A percentile compares a stretch with the other conserved stretches of the same genome.
phyloP scores from a whole-genome alignment of 805 yeast species.

The Vanderwaltozyma yarrowii region DNA sequence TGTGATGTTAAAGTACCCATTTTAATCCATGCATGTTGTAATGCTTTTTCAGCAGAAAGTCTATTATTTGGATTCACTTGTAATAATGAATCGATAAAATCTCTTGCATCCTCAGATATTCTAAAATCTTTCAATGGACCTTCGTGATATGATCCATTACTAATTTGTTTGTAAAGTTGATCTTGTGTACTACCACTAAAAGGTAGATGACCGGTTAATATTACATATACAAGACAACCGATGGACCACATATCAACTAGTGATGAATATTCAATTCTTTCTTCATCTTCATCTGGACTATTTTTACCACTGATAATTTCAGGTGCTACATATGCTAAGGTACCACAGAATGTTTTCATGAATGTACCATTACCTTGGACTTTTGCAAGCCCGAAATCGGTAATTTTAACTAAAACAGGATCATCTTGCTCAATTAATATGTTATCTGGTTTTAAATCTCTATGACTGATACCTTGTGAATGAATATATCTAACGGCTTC shows the following conservation, averaged over 20 bases:
- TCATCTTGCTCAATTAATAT: conserved; percentile 82
- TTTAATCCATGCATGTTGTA: conserved; percentile 73
- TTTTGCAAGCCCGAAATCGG: conserved; percentile 95
- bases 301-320: conserved; percentile 54
- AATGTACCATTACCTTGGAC: conserved; percentile 73
- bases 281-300: conserved; percentile 9
- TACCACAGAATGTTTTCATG: conserved; percentile 96
- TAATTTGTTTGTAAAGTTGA: conserved; percentile 66
- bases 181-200: conserved; percentile 90
- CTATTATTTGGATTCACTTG: conserved; percentile 69
- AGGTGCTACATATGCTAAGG: conserved; percentile 94
- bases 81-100: conserved; percentile 59
- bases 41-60: conserved; percentile 65
- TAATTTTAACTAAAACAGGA: conserved; percentile 83
- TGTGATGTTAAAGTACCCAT: conserved; percentile 5
- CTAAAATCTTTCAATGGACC: conserved; percentile 58
- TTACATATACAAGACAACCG: conserved; percentile 88
- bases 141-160: conserved; percentile 69
- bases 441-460: conserved; percentile 95
- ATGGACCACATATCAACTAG: conserved; percentile 97
- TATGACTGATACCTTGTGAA: conserved; percentile 81
- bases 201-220: conserved; percentile 87
- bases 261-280: conserved; percentile 50
- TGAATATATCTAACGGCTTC: conserved; percentile 84
- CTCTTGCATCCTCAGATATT: conserved; percentile 58